A percentile compares a stretch with the other conserved stretches of the same genome.
phyloP scores from a whole-genome alignment of 306 rosid species.

The Pterocarpus santalinus region DNA sequence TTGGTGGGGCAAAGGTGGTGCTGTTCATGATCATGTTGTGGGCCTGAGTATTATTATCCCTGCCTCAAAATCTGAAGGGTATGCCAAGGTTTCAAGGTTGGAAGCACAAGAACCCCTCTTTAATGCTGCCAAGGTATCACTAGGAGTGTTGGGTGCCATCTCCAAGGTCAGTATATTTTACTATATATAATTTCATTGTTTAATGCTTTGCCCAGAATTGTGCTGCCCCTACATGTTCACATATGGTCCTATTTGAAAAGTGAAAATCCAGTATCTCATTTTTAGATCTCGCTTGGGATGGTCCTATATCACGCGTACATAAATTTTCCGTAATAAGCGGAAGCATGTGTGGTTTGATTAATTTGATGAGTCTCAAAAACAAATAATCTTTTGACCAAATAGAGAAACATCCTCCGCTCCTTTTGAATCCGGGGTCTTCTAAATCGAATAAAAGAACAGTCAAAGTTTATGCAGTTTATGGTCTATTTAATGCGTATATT shows the following conservation, averaged over 20 bases:
- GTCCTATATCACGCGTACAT: background rate
- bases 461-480: background rate
- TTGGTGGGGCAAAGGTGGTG: slow-evolving; percentile 82
- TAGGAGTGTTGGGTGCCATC: slow-evolving; percentile 76
- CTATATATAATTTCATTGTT: too few species aligned
- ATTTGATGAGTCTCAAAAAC: background rate
- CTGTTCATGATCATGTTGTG: slow-evolving; percentile 73
- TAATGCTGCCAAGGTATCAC: slow-evolving; percentile 70
- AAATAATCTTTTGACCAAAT: background rate
- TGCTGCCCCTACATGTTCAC: too few species aligned
- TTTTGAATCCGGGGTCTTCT: background rate
- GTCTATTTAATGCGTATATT: background rate
- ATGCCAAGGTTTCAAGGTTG: slow-evolving; percentile 63
- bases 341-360: background rate
- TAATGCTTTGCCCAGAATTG: too few species aligned
- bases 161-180: slow-evolving; percentile 70
- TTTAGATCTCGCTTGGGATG: background rate
- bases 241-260: too few species aligned
- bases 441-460: background rate
- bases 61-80: slow-evolving; percentile 64
- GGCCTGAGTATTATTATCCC: slow-evolving; percentile 67
- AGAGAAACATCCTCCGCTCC: background rate
- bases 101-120: slow-evolving; percentile 53
- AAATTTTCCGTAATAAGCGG: background rate
- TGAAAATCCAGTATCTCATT: too few species aligned